Evolutionary conservation across 257 asterid genomes (phyloP), one percentile per base, ranked within the genome.

Genomic region (Ilex aquifolium): DNA sequence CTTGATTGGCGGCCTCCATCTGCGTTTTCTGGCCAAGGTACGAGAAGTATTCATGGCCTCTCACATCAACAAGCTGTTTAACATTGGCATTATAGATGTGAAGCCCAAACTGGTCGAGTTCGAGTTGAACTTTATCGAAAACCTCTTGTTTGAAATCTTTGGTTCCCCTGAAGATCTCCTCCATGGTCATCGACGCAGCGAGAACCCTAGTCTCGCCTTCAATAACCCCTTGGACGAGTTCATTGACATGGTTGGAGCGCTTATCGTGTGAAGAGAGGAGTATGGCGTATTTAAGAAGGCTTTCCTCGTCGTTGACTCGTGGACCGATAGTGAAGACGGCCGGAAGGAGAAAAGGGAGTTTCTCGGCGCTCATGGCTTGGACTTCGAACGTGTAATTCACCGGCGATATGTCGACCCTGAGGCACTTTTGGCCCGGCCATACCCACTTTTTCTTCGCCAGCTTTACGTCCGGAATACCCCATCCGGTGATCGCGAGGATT

Each of bases 251-350:
- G 69, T 67, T 61, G 3, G 95, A 86, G 69, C 60, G 77, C 67
- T 76, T 82, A 62, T 83, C 88, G 55, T 83, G 88, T 2, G 88
- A 75, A 2, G 91, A 72, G 16, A 86, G 76, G 64, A 86, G 95
- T 69, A 69, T 82, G 44, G 91, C 91, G 31, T 83, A 86, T 66
- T 76, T 82, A 32, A 65, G 56, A 54, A 83, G 85, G 78, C 81
- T 67, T 1, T 4, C 74, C 0, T 44, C 32, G 27, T 83, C 85
- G 36, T 86, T 89, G 0, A 64, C 62, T 0, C 77, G 78, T 0
- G 95, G 95, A 48, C 91, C 85, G 59, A 86, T 79, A 11, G 95
- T 86, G 88, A 83, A 86, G 21, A 86, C 95, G 6, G 91, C 91
- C 0, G 88, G 95, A 56, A 86, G 86, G 52, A 83, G 30, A 44